Evolutionary conservation across 495 filamentous ascomycete genomes (phyloP).

Genomic region (Hapsidospora chrysogenum): DNA sequence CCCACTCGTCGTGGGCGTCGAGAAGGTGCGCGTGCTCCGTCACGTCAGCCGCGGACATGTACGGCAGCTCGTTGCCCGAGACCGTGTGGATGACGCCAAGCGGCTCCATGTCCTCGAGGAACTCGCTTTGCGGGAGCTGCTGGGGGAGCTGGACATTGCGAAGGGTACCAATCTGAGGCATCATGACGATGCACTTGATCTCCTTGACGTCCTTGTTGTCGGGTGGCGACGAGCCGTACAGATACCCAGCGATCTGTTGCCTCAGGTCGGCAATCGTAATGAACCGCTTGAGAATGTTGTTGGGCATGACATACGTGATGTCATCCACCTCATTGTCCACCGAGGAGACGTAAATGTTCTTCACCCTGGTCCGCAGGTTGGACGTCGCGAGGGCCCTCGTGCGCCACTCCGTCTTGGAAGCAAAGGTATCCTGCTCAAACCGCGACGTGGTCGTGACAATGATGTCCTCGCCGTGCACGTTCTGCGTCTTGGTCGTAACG

Average conservation of each 20-base stretch:
- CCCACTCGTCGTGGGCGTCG: slow-evolving; percentile 67
- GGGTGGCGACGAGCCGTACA: slow-evolving; percentile 83
- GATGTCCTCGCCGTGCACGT: slow-evolving; percentile 94
- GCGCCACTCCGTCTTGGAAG: slow-evolving; percentile 98
- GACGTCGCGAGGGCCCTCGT: slow-evolving; percentile 92
- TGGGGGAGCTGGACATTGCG: slow-evolving; percentile 84
- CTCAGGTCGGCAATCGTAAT: slow-evolving; percentile 96
- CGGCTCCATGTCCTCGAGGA: slow-evolving; percentile 75
- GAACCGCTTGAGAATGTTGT: slow-evolving; percentile 97
- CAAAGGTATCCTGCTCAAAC: slow-evolving; percentile 93
- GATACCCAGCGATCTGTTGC: slow-evolving; percentile 87
- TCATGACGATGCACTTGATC: slow-evolving; percentile 87
- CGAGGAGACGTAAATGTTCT: slow-evolving; percentile 97
- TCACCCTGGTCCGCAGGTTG: slow-evolving; percentile 84
- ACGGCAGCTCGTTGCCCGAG: slow-evolving; percentile 83
- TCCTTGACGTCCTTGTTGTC: slow-evolving; percentile 98
- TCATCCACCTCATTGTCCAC: slow-evolving; percentile 71
- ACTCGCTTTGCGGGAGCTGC: slow-evolving; percentile 85
- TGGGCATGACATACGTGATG: slow-evolving; percentile 94
- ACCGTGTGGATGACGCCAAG: slow-evolving; percentile 92
- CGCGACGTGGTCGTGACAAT: slow-evolving; percentile 95
- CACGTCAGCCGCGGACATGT: slow-evolving; percentile 90
- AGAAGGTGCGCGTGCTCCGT: slow-evolving; percentile 85
- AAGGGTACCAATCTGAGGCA: slow-evolving; percentile 89
- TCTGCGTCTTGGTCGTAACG: slow-evolving; percentile 96